A percentile compares a stretch with the other conserved stretches of the same genome.
phyloP scores from a whole-genome alignment of 192 early-diverging fungal species.

The Entomortierella parvispora region DNA sequence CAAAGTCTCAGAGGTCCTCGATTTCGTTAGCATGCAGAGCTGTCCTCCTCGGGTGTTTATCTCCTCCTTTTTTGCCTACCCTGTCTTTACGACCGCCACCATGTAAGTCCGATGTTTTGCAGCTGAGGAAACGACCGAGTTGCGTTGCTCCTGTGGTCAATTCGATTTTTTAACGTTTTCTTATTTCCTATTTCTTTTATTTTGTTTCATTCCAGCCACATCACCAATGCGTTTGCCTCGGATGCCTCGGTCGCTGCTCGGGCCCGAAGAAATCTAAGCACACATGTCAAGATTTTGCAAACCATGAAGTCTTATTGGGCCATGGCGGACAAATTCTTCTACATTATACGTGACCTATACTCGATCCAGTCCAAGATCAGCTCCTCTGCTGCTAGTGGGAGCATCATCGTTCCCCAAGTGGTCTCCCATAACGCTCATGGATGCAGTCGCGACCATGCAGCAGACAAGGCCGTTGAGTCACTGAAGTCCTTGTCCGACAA shows the following conservation, averaged over 20 bases:
- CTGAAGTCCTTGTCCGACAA: conserved; percentile 6
- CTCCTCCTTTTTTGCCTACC: conserved; percentile 56
- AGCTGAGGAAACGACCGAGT: too few relatives aligned
- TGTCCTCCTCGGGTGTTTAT: conserved; percentile 46
- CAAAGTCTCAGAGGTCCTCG: conserved; percentile 49
- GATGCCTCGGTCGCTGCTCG: conserved; percentile 48
- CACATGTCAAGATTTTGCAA: conserved; percentile 52
- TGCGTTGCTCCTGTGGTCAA: background rate
- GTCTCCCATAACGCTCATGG: conserved; percentile 35
- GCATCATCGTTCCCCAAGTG: conserved; percentile 35
- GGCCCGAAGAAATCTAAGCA: conserved; percentile 52
- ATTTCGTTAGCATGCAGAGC: conserved; percentile 21
- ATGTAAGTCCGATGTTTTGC: conserved; percentile 46
- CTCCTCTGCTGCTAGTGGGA: conserved; percentile 25
- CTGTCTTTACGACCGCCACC: conserved; percentile 60
- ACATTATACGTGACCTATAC: conserved; percentile 50
- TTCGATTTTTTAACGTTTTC: background rate
- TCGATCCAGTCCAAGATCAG: conserved; percentile 53
- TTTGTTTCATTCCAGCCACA: conserved; percentile 27
- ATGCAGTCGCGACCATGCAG: conserved; percentile 18
- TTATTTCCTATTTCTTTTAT: background rate
- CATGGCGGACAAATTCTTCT: conserved; percentile 61
- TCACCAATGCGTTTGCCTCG: conserved; percentile 58
- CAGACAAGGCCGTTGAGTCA: conserved; percentile 5
- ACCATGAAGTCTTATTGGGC: conserved; percentile 61